Conservation (phyloP, 441 rosid species). For the Populus tomentosa region DNA sequence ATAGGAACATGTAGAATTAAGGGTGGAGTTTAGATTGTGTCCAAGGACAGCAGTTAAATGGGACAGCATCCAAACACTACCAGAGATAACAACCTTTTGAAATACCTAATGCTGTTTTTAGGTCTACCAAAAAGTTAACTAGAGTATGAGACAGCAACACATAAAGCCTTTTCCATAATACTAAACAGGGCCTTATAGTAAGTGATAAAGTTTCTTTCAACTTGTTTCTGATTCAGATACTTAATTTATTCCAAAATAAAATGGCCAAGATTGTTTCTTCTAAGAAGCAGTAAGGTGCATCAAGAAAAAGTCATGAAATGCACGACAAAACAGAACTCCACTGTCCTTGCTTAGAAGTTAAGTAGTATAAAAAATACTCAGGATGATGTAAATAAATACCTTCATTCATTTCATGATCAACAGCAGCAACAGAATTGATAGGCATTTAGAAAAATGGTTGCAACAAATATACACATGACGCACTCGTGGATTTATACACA, state of each 20-base stretch:
- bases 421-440: constrained; percentile 24
- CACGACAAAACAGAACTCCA: not conserved
- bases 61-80: not conserved
- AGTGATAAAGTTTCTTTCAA: not conserved
- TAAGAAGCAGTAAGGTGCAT: not conserved
- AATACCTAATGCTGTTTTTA: not conserved
- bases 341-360: constrained; percentile 1
- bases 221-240: not conserved
- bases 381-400: constrained; percentile 20
- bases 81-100: not conserved
- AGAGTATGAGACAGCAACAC: not conserved
- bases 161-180: no score
- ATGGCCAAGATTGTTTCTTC: not conserved
- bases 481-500: constrained; percentile 55
- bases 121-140: not conserved
- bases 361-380: constrained; percentile 4
- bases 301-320: not conserved
- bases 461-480: constrained; percentile 58
- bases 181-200: not conserved
- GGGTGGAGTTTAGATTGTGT: not conserved
- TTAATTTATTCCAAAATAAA: constrained; percentile 3
- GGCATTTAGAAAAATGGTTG: constrained; percentile 33
- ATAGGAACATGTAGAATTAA: not conserved
- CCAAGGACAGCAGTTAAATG: not conserved
- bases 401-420: constrained; percentile 14